Evolutionary conservation across 2,329 filamentous ascomycete genomes (phyloP), one percentile per base, ranked within the genome.

Genomic region (Diaporthe citrichinensis): DNA sequence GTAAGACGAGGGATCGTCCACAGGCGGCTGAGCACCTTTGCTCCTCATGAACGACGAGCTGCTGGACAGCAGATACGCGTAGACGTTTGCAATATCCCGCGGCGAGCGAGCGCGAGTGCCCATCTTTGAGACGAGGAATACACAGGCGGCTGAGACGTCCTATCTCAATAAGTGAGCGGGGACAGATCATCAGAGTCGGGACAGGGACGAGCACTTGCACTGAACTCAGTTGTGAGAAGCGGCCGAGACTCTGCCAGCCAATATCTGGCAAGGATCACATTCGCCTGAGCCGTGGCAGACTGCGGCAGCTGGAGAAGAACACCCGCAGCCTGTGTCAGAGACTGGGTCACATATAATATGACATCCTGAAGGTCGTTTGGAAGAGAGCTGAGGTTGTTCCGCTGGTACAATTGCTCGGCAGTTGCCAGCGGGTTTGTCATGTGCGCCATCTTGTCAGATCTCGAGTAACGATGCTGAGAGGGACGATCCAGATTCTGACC

Each of bases 101-200:
- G 95, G 91, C 17, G 94, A 93, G 75, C 93, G 92, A 1, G 95
- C 93, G 68, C 91, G 88, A 4, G 94, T 91, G 34, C 95, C 95
- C 74, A 97, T 89, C 85, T 98, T 98, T 41, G 95, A 91, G 34
- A 92, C 90, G 71, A 98, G 88, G 86, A 95, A 98, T 71, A 98
- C 84, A 0, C 92, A 89, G 23, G 95, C 95, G 46, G 96, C 94
- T 44, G 95, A 98, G 71, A 94, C 90, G 82, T 97, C 93, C 94
- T 97, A 81, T 44, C 76, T 41, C 17, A 53, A 44, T 7, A 15
- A 62, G n/a, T 53, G n/a, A 75, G 51, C 53, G 59, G 34, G 28
- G 17, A 28, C 17, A 36, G 23, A 25, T 23, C 46, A 4, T n/a
- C n/a, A 39, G 28, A 28, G 34, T 46, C 46, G 36, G 25, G 2